These are phyloP conservation scores for Colletotrichum sansevieriae DNA, from an alignment of 2,329 filamentous ascomycete genomes.

Conservation along the genomic window DNA sequence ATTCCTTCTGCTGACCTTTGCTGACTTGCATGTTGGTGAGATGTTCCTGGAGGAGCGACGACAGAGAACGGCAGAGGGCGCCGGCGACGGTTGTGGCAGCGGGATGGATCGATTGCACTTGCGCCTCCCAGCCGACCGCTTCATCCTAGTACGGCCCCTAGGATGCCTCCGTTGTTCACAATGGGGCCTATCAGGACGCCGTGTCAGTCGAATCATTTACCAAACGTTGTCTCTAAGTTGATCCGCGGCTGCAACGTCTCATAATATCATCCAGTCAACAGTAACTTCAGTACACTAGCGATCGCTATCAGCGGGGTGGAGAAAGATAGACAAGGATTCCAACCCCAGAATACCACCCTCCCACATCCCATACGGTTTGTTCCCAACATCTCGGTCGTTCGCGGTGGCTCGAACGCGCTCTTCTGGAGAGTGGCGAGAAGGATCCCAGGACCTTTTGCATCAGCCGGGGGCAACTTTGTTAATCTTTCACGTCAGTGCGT, in stretches of 20 bases:
- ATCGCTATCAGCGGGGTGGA: slow-evolving; percentile 34
- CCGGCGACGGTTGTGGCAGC: not conserved
- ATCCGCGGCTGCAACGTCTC: slow-evolving; percentile 5
- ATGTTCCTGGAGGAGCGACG: slow-evolving; percentile 4
- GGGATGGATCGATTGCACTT: slow-evolving; percentile 30
- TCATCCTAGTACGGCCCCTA: not conserved
- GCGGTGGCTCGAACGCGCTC: slow-evolving; percentile 13
- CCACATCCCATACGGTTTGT: slow-evolving; percentile 13
- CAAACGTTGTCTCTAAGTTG: not conserved
- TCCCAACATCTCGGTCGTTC: not conserved
- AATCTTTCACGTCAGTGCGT: slow-evolving; percentile 24
- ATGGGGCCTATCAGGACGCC: slow-evolving; percentile 6
- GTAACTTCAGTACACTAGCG: too few species aligned
- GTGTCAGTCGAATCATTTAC: not conserved
- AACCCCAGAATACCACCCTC: slow-evolving; percentile 24
- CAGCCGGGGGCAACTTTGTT: slow-evolving; percentile 14
- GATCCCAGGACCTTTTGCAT: slow-evolving; percentile 2
- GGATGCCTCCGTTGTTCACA: not conserved
- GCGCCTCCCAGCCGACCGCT: too few species aligned
- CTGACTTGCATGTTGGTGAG: not conserved
- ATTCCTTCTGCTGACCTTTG: slow-evolving; percentile 9
- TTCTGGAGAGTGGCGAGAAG: slow-evolving; percentile 31
- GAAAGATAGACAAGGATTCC: slow-evolving; percentile 14
- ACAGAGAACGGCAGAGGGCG: slow-evolving; percentile 9
- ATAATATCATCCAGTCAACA: slow-evolving; percentile 29